phyloP scores from a whole-genome alignment of 2,329 filamentous ascomycete genomes.

The Curvularia lunata region DNA sequence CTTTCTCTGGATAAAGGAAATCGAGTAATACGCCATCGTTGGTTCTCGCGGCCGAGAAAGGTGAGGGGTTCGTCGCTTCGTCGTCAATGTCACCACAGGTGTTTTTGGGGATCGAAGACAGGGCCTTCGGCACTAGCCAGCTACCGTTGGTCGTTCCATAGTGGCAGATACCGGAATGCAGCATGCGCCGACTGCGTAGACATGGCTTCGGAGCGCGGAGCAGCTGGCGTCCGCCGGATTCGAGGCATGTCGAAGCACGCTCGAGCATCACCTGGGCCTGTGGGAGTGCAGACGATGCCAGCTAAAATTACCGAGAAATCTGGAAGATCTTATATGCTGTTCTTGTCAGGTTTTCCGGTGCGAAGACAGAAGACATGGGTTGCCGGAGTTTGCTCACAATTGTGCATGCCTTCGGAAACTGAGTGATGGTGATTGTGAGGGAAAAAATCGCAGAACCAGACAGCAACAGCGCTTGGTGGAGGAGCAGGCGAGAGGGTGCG shows the following conservation, averaged over 20 bases:
- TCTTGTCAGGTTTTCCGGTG: slow-evolving; percentile 5
- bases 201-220: slow-evolving; percentile 51
- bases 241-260: slow-evolving; percentile 64
- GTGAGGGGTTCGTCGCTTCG: slow-evolving; percentile 11
- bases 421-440: slow-evolving; percentile 17
- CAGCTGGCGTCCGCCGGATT: slow-evolving; percentile 61
- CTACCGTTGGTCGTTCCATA: slow-evolving; percentile 59
- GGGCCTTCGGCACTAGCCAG: slow-evolving; percentile 43
- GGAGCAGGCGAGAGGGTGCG: not conserved
- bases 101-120: slow-evolving; percentile 18
- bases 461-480: not conserved
- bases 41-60: slow-evolving; percentile 4
- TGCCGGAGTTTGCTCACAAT: slow-evolving; percentile 22
- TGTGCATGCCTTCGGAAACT: slow-evolving; percentile 27
- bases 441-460: not conserved
- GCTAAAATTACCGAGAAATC: slow-evolving; percentile 30
- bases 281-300: slow-evolving; percentile 28
- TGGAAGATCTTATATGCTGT: slow-evolving; percentile 13
- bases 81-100: slow-evolving; percentile 21
- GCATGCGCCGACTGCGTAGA: slow-evolving; percentile 54
- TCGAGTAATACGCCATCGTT: slow-evolving; percentile 47
- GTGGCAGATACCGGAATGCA: slow-evolving; percentile 64
- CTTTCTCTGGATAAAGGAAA: slow-evolving; percentile 57
- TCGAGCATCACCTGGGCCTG: slow-evolving; percentile 60
- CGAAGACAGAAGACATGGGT: not conserved